Base-by-base conservation (phyloP, 139 green algal genomes). In the Chlamydomonas applanata region DNA sequence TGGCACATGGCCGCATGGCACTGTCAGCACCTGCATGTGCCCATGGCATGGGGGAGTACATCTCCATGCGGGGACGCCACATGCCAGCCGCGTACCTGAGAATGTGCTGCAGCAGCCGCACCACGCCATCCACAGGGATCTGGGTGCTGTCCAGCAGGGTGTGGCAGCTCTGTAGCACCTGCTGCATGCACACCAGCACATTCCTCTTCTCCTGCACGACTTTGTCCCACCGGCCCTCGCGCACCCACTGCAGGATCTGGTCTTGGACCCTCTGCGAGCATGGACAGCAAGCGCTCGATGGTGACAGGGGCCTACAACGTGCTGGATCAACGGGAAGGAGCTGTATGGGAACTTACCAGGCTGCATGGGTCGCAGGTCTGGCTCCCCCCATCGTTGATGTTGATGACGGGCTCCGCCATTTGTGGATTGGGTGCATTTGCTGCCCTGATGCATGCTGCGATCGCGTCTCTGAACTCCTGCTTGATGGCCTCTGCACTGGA, bases 61-160 rank as follows among this genome's bases (percentile, higher is more conserved):
- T 5, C 56, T n/a, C 56, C 20, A 56, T 71, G 49, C 46, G 67
- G 13, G 40, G 24, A 49, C 3, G 57, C 36, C 62, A 4, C 20
- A 32, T 53, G 25, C 16, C 7, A 29, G 3, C 14, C 33, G 57
- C 74, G n/a, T 40, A 90, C 85, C 85, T 85, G 5, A 92, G 59
- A 17, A 92, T 86, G 71, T 90, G 81, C 78, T 90, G 85, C 70
- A 92, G 77, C 63, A 90, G 73, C 3, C 77, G 78, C 20, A 89
- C 82, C 29, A 88, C 79, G 69, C 81, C 81, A 69, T 92, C 78
- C 0, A 88, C 70, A 1, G 87, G 83, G 64, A 88, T 79, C 70
- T 84, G 70, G 4, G 81, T 86, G 75, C 62, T 85, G 70, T 88
- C 79, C 22, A 92, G 81, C 77, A 92, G 81, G 17, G 77, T 81